Conservation (phyloP, 2,329 filamentous ascomycete genomes). For the Colletotrichum acutatum region DNA sequence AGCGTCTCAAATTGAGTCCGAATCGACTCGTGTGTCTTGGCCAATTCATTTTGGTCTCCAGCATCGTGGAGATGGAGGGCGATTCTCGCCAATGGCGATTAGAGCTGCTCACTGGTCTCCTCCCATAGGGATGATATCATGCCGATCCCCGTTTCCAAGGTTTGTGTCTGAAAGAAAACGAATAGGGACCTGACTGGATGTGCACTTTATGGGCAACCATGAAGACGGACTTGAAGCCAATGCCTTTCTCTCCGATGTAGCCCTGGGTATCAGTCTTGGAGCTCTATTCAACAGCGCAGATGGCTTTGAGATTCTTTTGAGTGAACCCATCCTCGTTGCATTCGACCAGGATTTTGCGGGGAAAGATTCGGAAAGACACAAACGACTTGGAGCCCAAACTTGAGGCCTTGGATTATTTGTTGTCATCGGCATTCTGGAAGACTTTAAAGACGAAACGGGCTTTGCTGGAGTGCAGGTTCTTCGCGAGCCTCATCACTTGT, state of each 20-base stretch:
- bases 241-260: constrained; percentile 62
- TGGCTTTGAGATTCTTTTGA: constrained; percentile 52
- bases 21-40: constrained; percentile 40
- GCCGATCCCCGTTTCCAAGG: constrained; percentile 58
- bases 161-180: constrained; percentile 55
- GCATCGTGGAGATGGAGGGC: constrained; percentile 49
- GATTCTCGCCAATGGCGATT: constrained; percentile 46
- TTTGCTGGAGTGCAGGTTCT: constrained; percentile 54
- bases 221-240: constrained; percentile 64
- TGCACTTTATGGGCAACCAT: constrained; percentile 56
- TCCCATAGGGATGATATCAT: constrained; percentile 61
- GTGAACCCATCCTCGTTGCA: constrained; percentile 63
- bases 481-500: constrained; percentile 47
- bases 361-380: constrained; percentile 49
- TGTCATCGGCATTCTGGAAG: constrained; percentile 66
- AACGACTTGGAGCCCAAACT: constrained; percentile 40
- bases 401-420: constrained; percentile 47
- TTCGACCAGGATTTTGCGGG: constrained; percentile 54
- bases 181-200: constrained; percentile 55
- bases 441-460: constrained; percentile 63
- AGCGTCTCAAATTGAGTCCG: constrained; percentile 49
- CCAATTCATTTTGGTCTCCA: constrained; percentile 35
- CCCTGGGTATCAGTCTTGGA: constrained; percentile 54
- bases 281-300: constrained; percentile 58
- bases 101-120: constrained; percentile 37